These are phyloP conservation scores for Ophiosphaerella herpotricha DNA, from an alignment of 2,329 filamentous ascomycete genomes.

Conservation along the genomic window DNA sequence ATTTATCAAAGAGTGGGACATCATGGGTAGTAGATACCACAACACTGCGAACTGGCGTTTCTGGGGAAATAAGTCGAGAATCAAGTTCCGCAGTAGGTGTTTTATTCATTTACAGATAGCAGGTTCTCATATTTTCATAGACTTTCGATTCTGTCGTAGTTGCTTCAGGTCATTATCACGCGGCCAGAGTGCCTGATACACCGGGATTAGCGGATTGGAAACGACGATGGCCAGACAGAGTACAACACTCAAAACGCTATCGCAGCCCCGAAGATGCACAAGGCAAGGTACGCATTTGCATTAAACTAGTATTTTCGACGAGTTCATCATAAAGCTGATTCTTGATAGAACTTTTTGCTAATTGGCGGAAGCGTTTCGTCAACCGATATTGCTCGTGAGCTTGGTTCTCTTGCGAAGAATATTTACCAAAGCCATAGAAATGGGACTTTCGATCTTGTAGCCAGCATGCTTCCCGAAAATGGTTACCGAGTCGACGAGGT, in stretches of 20 bases:
- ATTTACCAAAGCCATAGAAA: slow-evolving; percentile 63
- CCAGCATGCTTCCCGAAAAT: slow-evolving; percentile 58
- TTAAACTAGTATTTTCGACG: not conserved
- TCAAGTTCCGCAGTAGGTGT: slow-evolving; percentile 5
- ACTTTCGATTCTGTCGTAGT: slow-evolving; percentile 58
- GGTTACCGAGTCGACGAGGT: slow-evolving; percentile 60
- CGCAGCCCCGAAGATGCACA: slow-evolving; percentile 54
- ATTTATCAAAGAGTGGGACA: slow-evolving; percentile 51
- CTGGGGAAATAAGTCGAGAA: slow-evolving; percentile 11
- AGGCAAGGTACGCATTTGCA: slow-evolving; percentile 54
- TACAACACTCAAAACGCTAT: slow-evolving; percentile 60
- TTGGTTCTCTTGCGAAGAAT: slow-evolving; percentile 50
- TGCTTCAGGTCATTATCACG: slow-evolving; percentile 61
- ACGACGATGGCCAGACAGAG: slow-evolving; percentile 48
- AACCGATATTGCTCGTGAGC: slow-evolving; percentile 59
- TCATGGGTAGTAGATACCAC: slow-evolving; percentile 60
- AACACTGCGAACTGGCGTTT: slow-evolving; percentile 40
- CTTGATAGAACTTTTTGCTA: slow-evolving; percentile 57
- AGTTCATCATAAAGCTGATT: slow-evolving; percentile 16
- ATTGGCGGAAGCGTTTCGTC: slow-evolving; percentile 62
- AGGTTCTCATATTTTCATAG: slow-evolving; percentile 20
- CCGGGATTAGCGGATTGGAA: slow-evolving; percentile 55
- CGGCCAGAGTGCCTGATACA: slow-evolving; percentile 55
- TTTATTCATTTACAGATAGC: rapidly evolving
- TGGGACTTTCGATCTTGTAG: slow-evolving; percentile 64